Evolutionary conservation across 1,139 yeast species (phyloP), one percentile per base, ranked within the genome.

Genomic region (Sugiyamaella neomexicana): DNA sequence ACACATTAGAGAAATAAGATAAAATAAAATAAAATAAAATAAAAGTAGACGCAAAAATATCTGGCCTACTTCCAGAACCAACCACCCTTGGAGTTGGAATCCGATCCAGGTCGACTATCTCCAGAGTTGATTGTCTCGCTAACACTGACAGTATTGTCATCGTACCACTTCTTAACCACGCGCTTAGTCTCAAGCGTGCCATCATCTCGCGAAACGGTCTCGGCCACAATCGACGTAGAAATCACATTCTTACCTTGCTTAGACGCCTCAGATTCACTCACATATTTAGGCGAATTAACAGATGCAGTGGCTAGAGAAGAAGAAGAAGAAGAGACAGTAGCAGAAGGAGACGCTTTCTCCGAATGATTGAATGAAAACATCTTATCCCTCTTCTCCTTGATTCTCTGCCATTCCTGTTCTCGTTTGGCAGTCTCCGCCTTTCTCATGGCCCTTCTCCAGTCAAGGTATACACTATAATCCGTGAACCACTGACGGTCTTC

Each of bases 381-480:
- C 23, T 34, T 1, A 9, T 38, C 44, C 37, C 36, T 23, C 47
- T 40, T 37, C 47, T 60, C 49, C 59, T 55, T 55, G 47, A 54
- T 46, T 51, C 65, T 51, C 57, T 62, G 65, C 53, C 52, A 45
- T 39, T 50, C 56, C n/a, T 58, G 59, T 53, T 58, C 61, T 56
- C 65, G 67, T 64, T 63, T 72, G 67, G 61, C 68, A 56, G 63
- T 71, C 44, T 73, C 66, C 46, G 76, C 71, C 58, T 77, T 75
- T 54, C 74, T 75, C 82, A 84, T 81, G 32, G 72, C 69, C n/a
- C 76, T 70, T 63, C 80, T 81, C 93, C 95, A 89, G 53, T 79
- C 79, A 69, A 89, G 72, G 61, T 78, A 80, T 42, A 82, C 87
- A 31, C 82, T 82, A 68, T 80, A 84, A 55, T 80, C 86, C 32